phyloP scores from a whole-genome alignment of 768 basidiomycete species.

The Heimioporus sp. region DNA sequence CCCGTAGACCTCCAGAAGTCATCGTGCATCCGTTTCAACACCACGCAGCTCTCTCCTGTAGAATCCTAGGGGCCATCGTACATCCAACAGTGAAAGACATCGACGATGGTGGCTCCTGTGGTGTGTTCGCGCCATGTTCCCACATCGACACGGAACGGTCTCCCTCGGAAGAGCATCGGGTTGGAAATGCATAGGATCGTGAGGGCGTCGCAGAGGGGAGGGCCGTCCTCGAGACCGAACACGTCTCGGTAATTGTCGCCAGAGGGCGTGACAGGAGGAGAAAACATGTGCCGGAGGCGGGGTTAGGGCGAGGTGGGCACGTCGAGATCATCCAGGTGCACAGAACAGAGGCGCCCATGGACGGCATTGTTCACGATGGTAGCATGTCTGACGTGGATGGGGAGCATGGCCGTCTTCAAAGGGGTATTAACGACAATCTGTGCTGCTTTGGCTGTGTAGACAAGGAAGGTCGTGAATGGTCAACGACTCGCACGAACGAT shows the following conservation, averaged over 20 bases:
- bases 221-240: constrained; percentile 80
- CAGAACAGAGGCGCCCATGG: constrained; percentile 53
- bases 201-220: constrained; percentile 84
- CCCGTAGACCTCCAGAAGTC: too few species aligned
- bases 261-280: constrained; percentile 73
- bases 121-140: constrained; percentile 67
- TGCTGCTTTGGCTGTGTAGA: constrained; percentile 65
- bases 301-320: constrained; percentile 26
- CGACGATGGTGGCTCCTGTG: constrained; percentile 77
- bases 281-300: constrained; percentile 68
- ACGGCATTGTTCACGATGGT: constrained; percentile 65
- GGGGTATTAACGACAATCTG: constrained; percentile 78
- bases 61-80: constrained; percentile 71
- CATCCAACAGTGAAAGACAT: constrained; percentile 61
- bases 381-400: constrained; percentile 85
- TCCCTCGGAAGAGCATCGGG: constrained; percentile 63
- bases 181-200: constrained; percentile 73
- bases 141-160: constrained; percentile 73
- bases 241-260: constrained; percentile 67
- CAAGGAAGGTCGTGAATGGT: not conserved
- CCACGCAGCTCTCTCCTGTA: constrained; percentile 71
- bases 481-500: constrained; percentile 53
- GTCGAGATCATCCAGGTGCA: constrained; percentile 28
- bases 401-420: constrained; percentile 71
- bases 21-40: too few species aligned